These are phyloP conservation scores for Colletotrichum echinochloae DNA, from an alignment of 2,329 filamentous ascomycete species.

Conservation along the genomic window DNA sequence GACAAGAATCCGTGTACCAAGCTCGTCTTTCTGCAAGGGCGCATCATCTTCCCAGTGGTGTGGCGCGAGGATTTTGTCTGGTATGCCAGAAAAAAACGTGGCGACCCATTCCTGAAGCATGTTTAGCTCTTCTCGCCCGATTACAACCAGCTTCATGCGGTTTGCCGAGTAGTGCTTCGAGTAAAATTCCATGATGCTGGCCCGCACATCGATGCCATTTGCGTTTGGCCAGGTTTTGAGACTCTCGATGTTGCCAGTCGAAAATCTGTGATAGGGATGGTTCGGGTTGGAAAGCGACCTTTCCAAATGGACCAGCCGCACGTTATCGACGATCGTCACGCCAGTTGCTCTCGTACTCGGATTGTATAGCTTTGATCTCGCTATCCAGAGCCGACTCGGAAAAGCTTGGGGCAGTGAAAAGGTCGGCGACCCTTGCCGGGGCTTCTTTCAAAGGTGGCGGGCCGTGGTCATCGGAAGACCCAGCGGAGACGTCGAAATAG, in stretches of 20 bases:
- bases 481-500: constrained; percentile 93
- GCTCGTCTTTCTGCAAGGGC: constrained; percentile 61
- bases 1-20: constrained; percentile 80
- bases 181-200: constrained; percentile 93
- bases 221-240: constrained; percentile 85
- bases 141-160: constrained; percentile 88
- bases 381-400: constrained; percentile 85
- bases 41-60: constrained; percentile 66
- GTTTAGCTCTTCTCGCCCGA: constrained; percentile 85
- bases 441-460: constrained; percentile 67
- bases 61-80: constrained; percentile 80
- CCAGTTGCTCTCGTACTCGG: constrained; percentile 96
- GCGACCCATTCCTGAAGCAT: constrained; percentile 85
- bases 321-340: constrained; percentile 91
- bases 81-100: constrained; percentile 83
- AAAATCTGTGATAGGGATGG: constrained; percentile 91
- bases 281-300: constrained; percentile 87
- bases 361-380: constrained; percentile 89
- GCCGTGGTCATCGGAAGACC: constrained; percentile 71
- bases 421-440: constrained; percentile 76
- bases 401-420: constrained; percentile 65
- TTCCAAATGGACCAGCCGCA: constrained; percentile 88
- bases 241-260: constrained; percentile 87
- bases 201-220: constrained; percentile 83
- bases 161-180: constrained; percentile 91